Conservation (phyloP, 371 early-diverging fungal genomes). For the Apophysomyces variabilis region DNA sequence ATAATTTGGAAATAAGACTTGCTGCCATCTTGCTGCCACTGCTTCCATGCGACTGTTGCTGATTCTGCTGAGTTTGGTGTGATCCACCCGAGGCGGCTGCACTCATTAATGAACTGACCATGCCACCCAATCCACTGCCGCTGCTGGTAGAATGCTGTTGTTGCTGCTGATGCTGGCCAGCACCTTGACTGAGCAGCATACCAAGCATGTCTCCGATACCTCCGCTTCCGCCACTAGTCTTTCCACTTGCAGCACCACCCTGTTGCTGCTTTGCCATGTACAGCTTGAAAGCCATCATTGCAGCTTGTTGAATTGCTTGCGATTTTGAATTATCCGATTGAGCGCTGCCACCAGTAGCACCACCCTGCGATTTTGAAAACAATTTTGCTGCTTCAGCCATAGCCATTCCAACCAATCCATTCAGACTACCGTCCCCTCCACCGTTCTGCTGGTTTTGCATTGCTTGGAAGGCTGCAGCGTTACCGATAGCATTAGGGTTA, state of each 20-base stretch:
- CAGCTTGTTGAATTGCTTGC: slow-evolving; percentile 50
- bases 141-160: slow-evolving; percentile 16
- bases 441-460: slow-evolving; percentile 34
- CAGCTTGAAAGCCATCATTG: slow-evolving; percentile 55
- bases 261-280: slow-evolving; percentile 49
- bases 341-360: slow-evolving; percentile 22
- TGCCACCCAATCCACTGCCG: slow-evolving; percentile 31
- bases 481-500: slow-evolving; percentile 50
- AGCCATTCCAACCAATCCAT: slow-evolving; percentile 53
- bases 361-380: slow-evolving; percentile 36
- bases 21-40: slow-evolving; percentile 8
- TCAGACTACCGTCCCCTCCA: slow-evolving; percentile 42
- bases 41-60: slow-evolving; percentile 4
- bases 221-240: slow-evolving; percentile 22
- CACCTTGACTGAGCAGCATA: slow-evolving; percentile 33
- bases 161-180: slow-evolving; percentile 23
- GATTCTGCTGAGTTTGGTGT: slow-evolving; percentile 21
- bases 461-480: slow-evolving; percentile 59
- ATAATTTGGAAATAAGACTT: slow-evolving; percentile 1
- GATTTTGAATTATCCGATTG: slow-evolving; percentile 25
- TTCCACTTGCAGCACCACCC: slow-evolving; percentile 22
- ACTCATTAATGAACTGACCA: slow-evolving; percentile 37
- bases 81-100: slow-evolving; percentile 19
- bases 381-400: slow-evolving; percentile 56
- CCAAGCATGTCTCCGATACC: slow-evolving; percentile 34